A percentile compares a stretch with the other conserved stretches of the same genome.
Evolutionary conservation across 2,329 filamentous ascomycete species (phyloP).

Genomic region (Colletotrichum cordylinicola): DNA sequence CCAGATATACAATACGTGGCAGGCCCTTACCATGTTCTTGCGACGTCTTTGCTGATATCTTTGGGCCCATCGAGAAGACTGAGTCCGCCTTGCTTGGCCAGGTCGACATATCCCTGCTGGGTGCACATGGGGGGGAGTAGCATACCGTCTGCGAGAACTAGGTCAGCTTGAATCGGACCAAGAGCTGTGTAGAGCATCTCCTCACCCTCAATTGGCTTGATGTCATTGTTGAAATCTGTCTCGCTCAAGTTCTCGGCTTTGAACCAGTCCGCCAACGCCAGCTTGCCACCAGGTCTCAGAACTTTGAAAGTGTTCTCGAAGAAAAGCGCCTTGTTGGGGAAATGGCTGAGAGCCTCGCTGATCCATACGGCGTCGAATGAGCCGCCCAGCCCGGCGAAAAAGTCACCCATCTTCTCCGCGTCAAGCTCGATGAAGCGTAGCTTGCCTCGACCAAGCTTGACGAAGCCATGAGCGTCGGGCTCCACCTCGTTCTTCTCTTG

Average conservation of each 20-base stretch:
- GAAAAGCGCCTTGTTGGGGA: constrained; percentile 64
- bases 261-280: constrained; percentile 69
- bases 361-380: constrained; percentile 66
- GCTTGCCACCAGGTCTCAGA: constrained; percentile 52
- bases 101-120: constrained; percentile 55
- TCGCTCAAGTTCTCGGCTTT: constrained; percentile 53
- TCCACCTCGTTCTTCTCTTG: background rate
- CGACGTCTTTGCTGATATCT: constrained; percentile 63
- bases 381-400: constrained; percentile 45
- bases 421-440: constrained; percentile 65
- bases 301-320: constrained; percentile 57
- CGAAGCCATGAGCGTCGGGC: constrained; percentile 37
- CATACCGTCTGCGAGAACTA: constrained; percentile 56
- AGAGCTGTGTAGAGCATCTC: background rate
- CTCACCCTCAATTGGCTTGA: constrained; percentile 63
- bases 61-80: constrained; percentile 50
- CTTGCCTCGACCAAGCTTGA: constrained; percentile 46
- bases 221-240: constrained; percentile 53
- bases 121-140: constrained; percentile 62
- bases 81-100: constrained; percentile 55
- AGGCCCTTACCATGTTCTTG: constrained; percentile 60
- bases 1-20: no score
- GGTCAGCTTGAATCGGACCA: background rate
- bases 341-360: constrained; percentile 65
- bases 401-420: constrained; percentile 64